Percentiles rank a stretch among this genome's conserved stretches.
Conservation (phyloP, 805 yeast species). For the Komagataella kurtzmanii region DNA sequence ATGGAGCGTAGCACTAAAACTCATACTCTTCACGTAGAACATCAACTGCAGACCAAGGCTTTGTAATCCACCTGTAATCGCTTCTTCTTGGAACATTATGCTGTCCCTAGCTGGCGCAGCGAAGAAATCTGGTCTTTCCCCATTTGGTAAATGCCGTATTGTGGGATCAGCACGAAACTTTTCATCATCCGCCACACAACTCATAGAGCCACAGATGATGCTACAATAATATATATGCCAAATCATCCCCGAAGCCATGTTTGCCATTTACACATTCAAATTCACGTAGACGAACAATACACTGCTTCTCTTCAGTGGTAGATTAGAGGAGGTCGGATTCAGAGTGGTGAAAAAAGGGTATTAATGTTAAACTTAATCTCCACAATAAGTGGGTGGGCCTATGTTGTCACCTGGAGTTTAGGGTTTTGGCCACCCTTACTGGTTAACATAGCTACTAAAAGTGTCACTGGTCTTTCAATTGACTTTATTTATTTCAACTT, state of each 20-base stretch:
- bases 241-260: background rate
- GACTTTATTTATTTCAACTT: constrained; percentile 20
- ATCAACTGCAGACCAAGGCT: no score
- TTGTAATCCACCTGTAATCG: no score
- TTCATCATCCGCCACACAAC: background rate
- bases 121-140: no score
- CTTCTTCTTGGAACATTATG: no score
- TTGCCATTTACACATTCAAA: no score
- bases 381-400: constrained; percentile 15
- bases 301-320: background rate
- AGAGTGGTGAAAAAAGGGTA: background rate
- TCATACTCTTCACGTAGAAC: no score
- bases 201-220: background rate
- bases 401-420: constrained; percentile 17
- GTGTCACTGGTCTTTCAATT: constrained; percentile 20
- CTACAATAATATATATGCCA: no score
- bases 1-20: no score
- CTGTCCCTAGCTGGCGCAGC: no score
- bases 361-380: constrained; percentile 4
- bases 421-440: constrained; percentile 19
- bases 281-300: background rate
- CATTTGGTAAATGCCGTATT: background rate
- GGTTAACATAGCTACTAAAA: constrained; percentile 15
- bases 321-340: background rate
- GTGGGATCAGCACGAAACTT: background rate